phyloP scores from a whole-genome alignment of 495 filamentous ascomycete genomes.

The Talaromyces nanjingensis region DNA sequence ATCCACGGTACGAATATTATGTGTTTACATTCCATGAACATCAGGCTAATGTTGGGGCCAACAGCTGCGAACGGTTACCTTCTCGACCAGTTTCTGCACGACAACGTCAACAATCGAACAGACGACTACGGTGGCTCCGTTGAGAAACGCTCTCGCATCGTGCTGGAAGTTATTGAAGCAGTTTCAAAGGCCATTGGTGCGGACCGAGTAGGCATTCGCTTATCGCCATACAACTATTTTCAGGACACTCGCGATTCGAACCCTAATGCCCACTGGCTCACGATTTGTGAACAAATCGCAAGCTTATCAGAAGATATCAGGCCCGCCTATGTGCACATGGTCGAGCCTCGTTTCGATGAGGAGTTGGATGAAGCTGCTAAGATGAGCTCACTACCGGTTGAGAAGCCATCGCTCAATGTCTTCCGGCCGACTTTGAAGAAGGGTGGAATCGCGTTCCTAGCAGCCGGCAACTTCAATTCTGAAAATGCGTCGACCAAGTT shows the following conservation, averaged over 20 bases:
- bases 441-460: constrained; percentile 24
- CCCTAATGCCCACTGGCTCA: constrained; percentile 21
- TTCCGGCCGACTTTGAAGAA: constrained; percentile 23
- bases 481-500: constrained; percentile 22
- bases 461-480: constrained; percentile 24
- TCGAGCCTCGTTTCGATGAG: constrained; percentile 40
- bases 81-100: constrained; percentile 66
- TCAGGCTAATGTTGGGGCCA: not conserved
- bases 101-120: constrained; percentile 52
- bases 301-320: constrained; percentile 15
- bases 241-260: constrained; percentile 49
- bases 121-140: constrained; percentile 64
- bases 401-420: constrained; percentile 21
- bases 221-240: constrained; percentile 59
- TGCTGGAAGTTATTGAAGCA: constrained; percentile 55
- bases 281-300: constrained; percentile 22
- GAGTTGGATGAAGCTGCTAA: constrained; percentile 37
- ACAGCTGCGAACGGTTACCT: constrained; percentile 50
- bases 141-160: constrained; percentile 62
- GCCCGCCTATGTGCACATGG: constrained; percentile 35
- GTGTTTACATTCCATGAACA: not conserved
- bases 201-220: constrained; percentile 53
- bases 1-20: constrained; percentile 56
- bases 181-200: constrained; percentile 58
- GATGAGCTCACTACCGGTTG: constrained; percentile 21